phyloP scores from a whole-genome alignment of 2,329 filamentous ascomycete species.

The Cercospora janseana region DNA sequence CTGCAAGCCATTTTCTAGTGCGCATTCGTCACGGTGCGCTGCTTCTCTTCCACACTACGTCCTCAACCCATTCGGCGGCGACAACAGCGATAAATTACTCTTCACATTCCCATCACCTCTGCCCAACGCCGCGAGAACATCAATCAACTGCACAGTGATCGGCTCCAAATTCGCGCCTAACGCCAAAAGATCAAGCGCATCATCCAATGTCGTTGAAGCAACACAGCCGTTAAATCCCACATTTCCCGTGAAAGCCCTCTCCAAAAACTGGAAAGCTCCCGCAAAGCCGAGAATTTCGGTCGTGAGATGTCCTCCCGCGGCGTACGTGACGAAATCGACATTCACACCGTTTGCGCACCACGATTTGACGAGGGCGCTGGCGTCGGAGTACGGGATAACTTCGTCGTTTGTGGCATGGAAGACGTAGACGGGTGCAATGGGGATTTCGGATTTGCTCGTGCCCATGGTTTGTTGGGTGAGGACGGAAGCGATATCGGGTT shows the following conservation, averaged over 20 bases:
- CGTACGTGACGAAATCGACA: slow-evolving; percentile 32
- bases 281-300: slow-evolving; percentile 32
- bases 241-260: slow-evolving; percentile 30
- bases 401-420: slow-evolving; percentile 34
- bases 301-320: slow-evolving; percentile 30
- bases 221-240: slow-evolving; percentile 25
- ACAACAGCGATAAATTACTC: background rate
- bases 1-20: no score
- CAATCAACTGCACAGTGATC: slow-evolving; percentile 26
- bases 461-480: slow-evolving; percentile 30
- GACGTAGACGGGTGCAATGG: slow-evolving; percentile 32
- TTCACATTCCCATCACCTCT: slow-evolving; percentile 25
- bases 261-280: slow-evolving; percentile 28
- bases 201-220: slow-evolving; percentile 20
- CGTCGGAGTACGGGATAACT: slow-evolving; percentile 34
- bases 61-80: background rate
- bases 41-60: no score
- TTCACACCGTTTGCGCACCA: slow-evolving; percentile 34
- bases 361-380: slow-evolving; percentile 25
- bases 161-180: slow-evolving; percentile 32
- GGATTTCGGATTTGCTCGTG: slow-evolving; percentile 24
- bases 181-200: slow-evolving; percentile 27
- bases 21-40: no score
- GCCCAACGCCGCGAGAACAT: slow-evolving; percentile 25
- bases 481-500: slow-evolving; percentile 25